These are phyloP conservation scores for Ceratocystis harringtonii DNA, from an alignment of 2,329 filamentous ascomycete genomes.

Conservation along the genomic window DNA sequence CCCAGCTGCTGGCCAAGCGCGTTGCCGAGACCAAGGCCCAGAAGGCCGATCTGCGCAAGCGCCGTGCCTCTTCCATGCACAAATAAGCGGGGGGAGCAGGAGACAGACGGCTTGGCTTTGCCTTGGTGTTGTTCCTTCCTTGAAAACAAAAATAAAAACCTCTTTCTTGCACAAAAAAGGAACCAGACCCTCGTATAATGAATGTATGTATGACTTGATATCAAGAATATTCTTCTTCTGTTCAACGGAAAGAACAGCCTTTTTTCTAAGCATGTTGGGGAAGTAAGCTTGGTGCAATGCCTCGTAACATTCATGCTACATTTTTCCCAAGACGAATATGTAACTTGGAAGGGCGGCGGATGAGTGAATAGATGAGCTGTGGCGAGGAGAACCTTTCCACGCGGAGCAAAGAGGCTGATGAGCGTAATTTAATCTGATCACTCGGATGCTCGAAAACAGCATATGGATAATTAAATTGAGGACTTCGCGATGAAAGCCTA, in stretches of 20 bases:
- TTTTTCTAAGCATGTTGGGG: background rate
- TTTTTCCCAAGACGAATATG: no score
- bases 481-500: no score
- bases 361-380: no score
- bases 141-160: constrained; percentile 13
- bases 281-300: background rate
- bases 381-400: no score
- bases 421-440: no score
- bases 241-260: background rate
- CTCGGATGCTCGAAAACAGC: constrained; percentile 1
- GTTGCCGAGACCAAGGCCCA: constrained; percentile 88
- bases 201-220: background rate
- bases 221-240: background rate
- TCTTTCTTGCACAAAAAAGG: constrained; percentile 4
- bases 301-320: no score
- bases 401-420: no score
- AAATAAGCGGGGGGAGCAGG: constrained; percentile 45
- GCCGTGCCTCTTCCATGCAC: constrained; percentile 87
- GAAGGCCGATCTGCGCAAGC: constrained; percentile 91
- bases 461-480: background rate
- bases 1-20: constrained; percentile 90
- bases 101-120: background rate
- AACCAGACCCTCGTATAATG: background rate
- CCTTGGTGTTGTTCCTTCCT: background rate
- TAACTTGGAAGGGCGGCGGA: no score